A percentile compares a stretch with the other conserved stretches of the same genome.
Evolutionary conservation across 2,329 filamentous ascomycete species (phyloP).

Genomic region (Thelonectria blattea): DNA sequence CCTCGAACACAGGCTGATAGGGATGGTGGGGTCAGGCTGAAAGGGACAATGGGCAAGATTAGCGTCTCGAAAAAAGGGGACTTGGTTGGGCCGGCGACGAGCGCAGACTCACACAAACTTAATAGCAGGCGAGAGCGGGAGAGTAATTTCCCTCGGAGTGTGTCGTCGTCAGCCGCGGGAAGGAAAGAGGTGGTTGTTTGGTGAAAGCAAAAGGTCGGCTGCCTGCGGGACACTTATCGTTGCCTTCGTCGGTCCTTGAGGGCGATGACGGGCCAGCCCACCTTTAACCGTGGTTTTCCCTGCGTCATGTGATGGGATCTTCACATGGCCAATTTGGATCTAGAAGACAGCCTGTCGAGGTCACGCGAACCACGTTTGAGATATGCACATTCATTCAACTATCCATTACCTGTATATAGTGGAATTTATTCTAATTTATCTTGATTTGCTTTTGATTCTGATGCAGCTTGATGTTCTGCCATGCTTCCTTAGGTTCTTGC

Average conservation of each 20-base stretch:
- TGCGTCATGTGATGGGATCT: constrained; percentile 42
- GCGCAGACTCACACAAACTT: constrained; percentile 8
- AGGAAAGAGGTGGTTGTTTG: constrained; percentile 24
- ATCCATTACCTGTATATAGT: no score
- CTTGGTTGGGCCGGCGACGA: neutral
- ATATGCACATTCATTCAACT: neutral
- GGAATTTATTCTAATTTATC: no score
- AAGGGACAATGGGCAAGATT: constrained; percentile 16
- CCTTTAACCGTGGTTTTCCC: constrained; percentile 40
- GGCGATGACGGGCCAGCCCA: constrained; percentile 43
- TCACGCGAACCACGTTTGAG: neutral
- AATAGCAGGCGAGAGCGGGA: neutral
- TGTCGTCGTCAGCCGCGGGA: constrained; percentile 30
- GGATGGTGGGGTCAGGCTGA: constrained; percentile 38
- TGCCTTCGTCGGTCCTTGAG: constrained; percentile 35
- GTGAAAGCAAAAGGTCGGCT: constrained; percentile 21
- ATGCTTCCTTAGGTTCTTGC: no score
- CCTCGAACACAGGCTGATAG: constrained; percentile 29
- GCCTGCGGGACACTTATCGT: constrained; percentile 40
- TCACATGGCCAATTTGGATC: constrained; percentile 29
- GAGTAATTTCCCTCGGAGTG: constrained; percentile 6
- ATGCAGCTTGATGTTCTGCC: no score
- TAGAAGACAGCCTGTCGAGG: neutral
- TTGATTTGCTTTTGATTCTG: no score
- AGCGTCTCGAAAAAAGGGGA: constrained; percentile 3